Evolutionary conservation across 2,329 filamentous ascomycete species (phyloP).

Genomic region (Aureobasidium sp.): DNA sequence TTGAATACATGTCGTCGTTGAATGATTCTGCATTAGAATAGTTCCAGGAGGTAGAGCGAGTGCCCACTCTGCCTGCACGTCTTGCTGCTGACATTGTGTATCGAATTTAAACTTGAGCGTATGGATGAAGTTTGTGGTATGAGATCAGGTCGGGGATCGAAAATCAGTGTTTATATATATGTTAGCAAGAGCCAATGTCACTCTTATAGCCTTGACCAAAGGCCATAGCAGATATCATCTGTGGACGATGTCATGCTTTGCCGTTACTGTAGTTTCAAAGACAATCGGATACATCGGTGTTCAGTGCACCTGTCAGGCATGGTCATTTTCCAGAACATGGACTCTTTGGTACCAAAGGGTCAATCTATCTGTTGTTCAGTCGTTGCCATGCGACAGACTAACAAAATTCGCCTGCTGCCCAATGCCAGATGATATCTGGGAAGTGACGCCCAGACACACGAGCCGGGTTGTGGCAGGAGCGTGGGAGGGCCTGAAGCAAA

Average conservation of each 20-base stretch:
- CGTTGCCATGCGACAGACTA: not conserved
- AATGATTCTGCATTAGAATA: constrained; percentile 9
- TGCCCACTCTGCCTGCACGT: not conserved
- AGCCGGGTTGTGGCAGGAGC: not conserved
- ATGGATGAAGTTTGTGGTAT: not conserved
- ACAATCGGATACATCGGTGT: not conserved
- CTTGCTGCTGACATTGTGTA: not conserved
- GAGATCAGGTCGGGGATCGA: not conserved
- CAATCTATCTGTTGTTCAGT: not conserved
- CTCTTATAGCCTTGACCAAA: not conserved
- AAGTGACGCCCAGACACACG: not conserved
- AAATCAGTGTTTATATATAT: not conserved
- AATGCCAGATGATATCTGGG: not conserved
- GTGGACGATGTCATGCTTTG: not conserved
- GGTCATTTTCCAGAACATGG: not conserved
- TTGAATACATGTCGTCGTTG: constrained; percentile 1
- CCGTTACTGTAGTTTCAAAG: constrained; percentile 5
- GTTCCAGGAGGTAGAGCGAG: constrained; percentile 9
- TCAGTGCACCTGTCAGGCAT: constrained; percentile 1
- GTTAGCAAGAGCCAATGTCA: not conserved
- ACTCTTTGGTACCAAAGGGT: not conserved
- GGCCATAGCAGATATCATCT: not conserved
- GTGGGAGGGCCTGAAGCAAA: not conserved
- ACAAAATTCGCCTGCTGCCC: not conserved
- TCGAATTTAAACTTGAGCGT: not conserved